These are phyloP conservation scores for Camptophora hylomeconis DNA, from an alignment of 2,329 filamentous ascomycete species.

Conservation along the genomic window DNA sequence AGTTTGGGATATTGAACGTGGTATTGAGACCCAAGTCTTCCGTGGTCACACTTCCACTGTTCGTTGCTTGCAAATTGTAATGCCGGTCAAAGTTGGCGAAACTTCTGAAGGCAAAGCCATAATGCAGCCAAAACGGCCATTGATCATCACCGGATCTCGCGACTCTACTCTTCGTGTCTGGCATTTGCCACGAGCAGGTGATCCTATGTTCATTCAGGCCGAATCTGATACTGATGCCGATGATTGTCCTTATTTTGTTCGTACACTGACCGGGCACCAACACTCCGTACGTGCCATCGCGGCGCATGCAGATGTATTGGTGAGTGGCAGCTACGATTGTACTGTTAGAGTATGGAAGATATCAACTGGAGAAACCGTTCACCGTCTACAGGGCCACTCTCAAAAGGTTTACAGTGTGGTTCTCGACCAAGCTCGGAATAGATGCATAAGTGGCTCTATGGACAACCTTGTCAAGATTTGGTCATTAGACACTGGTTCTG, in stretches of 20 bases:
- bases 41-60: conserved; percentile 97
- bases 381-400: conserved; percentile 72
- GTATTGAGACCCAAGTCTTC: conserved; percentile 86
- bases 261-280: conserved; percentile 70
- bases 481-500: conserved; percentile 76
- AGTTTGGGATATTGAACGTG: conserved; percentile 97
- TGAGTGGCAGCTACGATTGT: conserved; percentile 93
- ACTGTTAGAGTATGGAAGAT: conserved; percentile 96
- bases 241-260: conserved; percentile 90
- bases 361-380: conserved; percentile 78
- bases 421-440: conserved; percentile 76
- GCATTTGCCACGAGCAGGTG: conserved; percentile 73
- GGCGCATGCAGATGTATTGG: conserved; percentile 86
- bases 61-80: conserved; percentile 83
- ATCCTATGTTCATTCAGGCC: conserved; percentile 65
- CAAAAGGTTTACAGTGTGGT: conserved; percentile 98
- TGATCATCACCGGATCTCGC: conserved; percentile 94
- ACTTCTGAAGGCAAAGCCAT: conserved; percentile 58
- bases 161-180: conserved; percentile 91
- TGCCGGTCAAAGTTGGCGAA: conserved; percentile 67
- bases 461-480: conserved; percentile 96
- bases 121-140: conserved; percentile 84
- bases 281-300: conserved; percentile 95
- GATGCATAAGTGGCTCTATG: conserved; percentile 97
- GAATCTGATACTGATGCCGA: conserved; percentile 57